These are phyloP conservation scores for Pinus tabuliformis DNA, from an alignment of 75 land plant genomes.

Conservation along the genomic window DNA sequence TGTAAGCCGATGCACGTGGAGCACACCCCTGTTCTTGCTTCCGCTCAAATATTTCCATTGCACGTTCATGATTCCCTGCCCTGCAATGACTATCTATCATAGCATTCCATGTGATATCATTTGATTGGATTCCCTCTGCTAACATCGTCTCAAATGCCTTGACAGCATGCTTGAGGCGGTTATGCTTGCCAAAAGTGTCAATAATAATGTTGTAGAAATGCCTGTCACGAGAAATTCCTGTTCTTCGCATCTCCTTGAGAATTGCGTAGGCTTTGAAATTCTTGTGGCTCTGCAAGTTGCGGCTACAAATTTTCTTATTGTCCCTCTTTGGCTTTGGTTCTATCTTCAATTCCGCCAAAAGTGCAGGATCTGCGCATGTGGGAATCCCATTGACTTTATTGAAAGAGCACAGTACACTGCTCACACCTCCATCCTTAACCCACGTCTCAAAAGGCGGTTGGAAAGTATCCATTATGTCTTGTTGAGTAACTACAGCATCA, in stretches of 20 bases:
- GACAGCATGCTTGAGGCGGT: conserved; percentile 64
- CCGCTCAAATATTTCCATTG: conserved; percentile 52
- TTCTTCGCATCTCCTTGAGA: conserved; percentile 70
- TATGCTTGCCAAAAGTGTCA: conserved; percentile 81
- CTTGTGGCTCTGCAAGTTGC: too few species aligned
- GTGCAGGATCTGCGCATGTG: too few species aligned
- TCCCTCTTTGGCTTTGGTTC: too few species aligned
- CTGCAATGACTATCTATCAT: conserved; percentile 80
- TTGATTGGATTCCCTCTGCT: conserved; percentile 67
- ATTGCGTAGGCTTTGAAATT: conserved; percentile 56
- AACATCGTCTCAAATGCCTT: conserved; percentile 70
- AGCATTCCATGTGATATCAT: conserved; percentile 86
- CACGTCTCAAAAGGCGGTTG: too few species aligned
- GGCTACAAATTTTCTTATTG: too few species aligned
- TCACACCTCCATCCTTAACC: too few species aligned
- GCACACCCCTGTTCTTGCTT: conserved; percentile 73
- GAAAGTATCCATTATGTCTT: too few species aligned
- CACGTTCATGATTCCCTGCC: conserved; percentile 39
- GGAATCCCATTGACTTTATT: too few species aligned
- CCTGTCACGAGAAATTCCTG: conserved; percentile 62
- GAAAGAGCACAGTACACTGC: too few species aligned
- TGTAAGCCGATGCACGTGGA: conserved; percentile 73
- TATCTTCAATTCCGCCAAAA: too few species aligned
- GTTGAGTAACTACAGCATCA: too few species aligned
- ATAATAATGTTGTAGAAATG: conserved; percentile 89